Conservation (phyloP, 1,139 yeast species). For the Protomyces macrosporus region DNA sequence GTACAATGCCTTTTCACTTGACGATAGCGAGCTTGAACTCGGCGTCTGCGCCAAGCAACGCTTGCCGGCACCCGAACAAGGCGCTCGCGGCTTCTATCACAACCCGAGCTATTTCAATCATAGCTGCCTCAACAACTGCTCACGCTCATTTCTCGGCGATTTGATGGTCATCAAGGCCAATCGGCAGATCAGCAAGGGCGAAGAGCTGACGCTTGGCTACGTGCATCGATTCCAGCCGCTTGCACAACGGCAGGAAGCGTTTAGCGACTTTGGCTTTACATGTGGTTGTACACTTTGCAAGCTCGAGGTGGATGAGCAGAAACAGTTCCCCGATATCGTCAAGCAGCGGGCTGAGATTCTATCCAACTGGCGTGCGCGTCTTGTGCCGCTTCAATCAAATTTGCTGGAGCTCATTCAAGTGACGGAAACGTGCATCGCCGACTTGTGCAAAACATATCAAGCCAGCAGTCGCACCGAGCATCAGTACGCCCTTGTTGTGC, state of each 20-base stretch:
- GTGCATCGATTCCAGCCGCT: slow-evolving; percentile 4
- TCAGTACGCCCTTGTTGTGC: background rate
- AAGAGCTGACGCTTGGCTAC: slow-evolving; percentile 18
- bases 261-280: slow-evolving; percentile 8
- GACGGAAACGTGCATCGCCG: background rate
- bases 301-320: slow-evolving; percentile 1
- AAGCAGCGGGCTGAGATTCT: background rate
- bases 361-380: background rate
- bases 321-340: background rate
- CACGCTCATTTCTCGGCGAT: slow-evolving; percentile 5
- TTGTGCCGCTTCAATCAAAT: background rate
- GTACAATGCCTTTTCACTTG: slow-evolving; percentile 13
- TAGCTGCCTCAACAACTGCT: slow-evolving; percentile 19
- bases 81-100: slow-evolving; percentile 9
- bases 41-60: too few species aligned
- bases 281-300: slow-evolving; percentile 14
- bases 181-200: slow-evolving; percentile 1
- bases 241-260: slow-evolving; percentile 1
- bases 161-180: slow-evolving; percentile 17
- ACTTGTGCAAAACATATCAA: background rate
- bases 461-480: background rate
- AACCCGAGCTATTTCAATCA: slow-evolving; percentile 22
- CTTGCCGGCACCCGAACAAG: background rate
- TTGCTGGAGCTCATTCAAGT: background rate
- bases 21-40: background rate